Conservation (phyloP, 768 basidiomycete genomes). For the Lactarius pseudohatsudake region DNA sequence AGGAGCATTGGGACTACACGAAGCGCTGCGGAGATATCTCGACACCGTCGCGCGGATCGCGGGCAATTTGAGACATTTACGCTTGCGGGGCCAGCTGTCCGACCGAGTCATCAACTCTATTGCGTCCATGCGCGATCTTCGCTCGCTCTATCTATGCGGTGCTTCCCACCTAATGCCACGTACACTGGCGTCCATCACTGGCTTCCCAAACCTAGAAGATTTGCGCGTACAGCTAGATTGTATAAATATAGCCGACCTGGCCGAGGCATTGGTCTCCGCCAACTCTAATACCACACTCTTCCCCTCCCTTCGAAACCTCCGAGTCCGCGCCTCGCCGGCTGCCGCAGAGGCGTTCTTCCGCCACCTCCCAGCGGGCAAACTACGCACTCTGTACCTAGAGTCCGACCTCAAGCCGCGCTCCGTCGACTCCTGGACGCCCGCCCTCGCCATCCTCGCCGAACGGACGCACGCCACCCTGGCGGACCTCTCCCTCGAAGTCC, state of each 20-base stretch:
- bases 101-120: slow-evolving; percentile 23
- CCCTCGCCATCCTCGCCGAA: slow-evolving; percentile 26
- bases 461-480: slow-evolving; percentile 16
- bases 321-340: slow-evolving; percentile 23
- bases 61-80: slow-evolving; percentile 18
- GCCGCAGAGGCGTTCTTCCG: slow-evolving; percentile 22
- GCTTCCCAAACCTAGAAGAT: slow-evolving; percentile 27
- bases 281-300: slow-evolving; percentile 17
- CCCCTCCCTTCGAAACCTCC: slow-evolving; percentile 25
- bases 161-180: slow-evolving; percentile 27
- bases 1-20: slow-evolving; percentile 3
- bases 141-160: slow-evolving; percentile 26
- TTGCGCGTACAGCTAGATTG: slow-evolving; percentile 28
- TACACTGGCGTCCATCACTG: slow-evolving; percentile 24
- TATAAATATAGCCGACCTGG: slow-evolving; percentile 17
- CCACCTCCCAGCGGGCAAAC: slow-evolving; percentile 17
- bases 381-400: slow-evolving; percentile 25
- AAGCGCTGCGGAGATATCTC: slow-evolving; percentile 23
- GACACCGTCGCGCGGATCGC: slow-evolving; percentile 25
- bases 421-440: slow-evolving; percentile 28
- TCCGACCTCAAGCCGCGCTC: slow-evolving; percentile 30
- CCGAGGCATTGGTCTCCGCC: slow-evolving; percentile 14
- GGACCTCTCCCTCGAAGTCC: slow-evolving; percentile 25
- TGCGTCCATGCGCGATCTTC: slow-evolving; percentile 24
- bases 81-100: slow-evolving; percentile 27